Evolutionary conservation across 306 rosid genomes (phyloP).

Genomic region (Pterocarpus macrocarpus): DNA sequence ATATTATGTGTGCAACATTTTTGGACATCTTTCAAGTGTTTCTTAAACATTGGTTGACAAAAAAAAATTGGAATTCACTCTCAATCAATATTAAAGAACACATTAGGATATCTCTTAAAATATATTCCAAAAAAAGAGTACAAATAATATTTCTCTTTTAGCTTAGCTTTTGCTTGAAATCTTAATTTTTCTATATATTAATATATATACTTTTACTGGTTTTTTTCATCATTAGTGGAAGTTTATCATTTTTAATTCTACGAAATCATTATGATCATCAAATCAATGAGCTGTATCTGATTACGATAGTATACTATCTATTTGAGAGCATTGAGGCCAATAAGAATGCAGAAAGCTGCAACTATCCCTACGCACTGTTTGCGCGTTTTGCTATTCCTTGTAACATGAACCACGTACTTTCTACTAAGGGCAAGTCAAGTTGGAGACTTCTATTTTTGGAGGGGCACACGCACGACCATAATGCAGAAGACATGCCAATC

Average conservation of each 20-base stretch:
- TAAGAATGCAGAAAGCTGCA: background rate
- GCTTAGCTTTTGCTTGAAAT: no score
- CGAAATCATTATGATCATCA: background rate
- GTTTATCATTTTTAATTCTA: background rate
- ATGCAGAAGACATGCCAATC: background rate
- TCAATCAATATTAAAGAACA: no score
- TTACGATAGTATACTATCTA: background rate
- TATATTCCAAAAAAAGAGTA: no score
- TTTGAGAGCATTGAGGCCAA: background rate
- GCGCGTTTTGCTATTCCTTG: background rate
- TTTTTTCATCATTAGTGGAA: background rate
- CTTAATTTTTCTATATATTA: no score
- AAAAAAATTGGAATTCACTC: no score
- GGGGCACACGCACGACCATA: background rate
- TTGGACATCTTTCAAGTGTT: no score
- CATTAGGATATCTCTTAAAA: no score
- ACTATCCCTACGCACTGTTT: background rate
- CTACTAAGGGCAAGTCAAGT: background rate
- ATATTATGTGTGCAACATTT: no score
- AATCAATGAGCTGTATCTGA: background rate
- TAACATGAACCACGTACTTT: constrained; percentile 18
- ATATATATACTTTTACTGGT: background rate
- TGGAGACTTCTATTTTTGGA: background rate
- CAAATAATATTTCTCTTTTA: no score
- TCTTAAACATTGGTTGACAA: no score